These are phyloP conservation scores for Penicillium sp. DNA, from an alignment of 2,329 filamentous ascomycete genomes.

Conservation along the genomic window DNA sequence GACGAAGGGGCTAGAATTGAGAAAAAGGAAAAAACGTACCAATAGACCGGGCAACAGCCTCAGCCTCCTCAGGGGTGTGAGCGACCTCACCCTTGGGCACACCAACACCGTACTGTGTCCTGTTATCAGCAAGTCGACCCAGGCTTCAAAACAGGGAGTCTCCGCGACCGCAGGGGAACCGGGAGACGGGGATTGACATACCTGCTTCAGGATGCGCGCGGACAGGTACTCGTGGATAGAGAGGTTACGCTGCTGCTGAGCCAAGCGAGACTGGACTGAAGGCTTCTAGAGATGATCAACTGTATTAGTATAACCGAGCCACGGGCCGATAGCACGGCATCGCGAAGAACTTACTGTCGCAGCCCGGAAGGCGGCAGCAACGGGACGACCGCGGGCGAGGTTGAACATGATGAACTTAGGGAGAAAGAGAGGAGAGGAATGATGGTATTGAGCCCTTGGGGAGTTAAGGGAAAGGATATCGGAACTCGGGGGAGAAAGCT, in stretches of 20 bases:
- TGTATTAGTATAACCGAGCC: conserved; percentile 10
- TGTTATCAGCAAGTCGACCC: conserved; percentile 24
- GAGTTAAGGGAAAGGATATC: conserved; percentile 7
- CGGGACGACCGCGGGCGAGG: conserved; percentile 75
- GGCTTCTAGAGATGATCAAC: conserved; percentile 50
- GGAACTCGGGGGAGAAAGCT: conserved; percentile 32
- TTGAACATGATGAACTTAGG: conserved; percentile 70
- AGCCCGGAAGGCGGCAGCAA: conserved; percentile 76
- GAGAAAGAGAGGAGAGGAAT: conserved; percentile 15
- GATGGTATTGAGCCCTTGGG: conserved; percentile 16
- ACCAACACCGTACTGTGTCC: conserved; percentile 80
- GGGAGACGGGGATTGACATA: conserved; percentile 36
- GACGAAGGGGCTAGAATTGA: not conserved
- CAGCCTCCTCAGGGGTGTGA: conserved; percentile 79
- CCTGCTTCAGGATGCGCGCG: conserved; percentile 77
- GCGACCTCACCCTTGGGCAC: conserved; percentile 90
- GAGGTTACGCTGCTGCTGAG: conserved; percentile 80
- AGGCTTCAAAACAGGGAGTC: conserved; percentile 6
- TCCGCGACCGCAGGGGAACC: conserved; percentile 13
- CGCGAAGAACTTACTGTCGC: conserved; percentile 62
- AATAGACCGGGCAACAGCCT: conserved; percentile 85
- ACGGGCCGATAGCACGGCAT: conserved; percentile 14
- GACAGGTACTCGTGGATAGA: conserved; percentile 99
- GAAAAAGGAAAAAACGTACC: conserved; percentile 50
- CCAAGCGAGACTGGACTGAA: conserved; percentile 56